Base-by-base conservation (phyloP, 768 basidiomycete genomes). In the Phanerochaete carnosa region DNA sequence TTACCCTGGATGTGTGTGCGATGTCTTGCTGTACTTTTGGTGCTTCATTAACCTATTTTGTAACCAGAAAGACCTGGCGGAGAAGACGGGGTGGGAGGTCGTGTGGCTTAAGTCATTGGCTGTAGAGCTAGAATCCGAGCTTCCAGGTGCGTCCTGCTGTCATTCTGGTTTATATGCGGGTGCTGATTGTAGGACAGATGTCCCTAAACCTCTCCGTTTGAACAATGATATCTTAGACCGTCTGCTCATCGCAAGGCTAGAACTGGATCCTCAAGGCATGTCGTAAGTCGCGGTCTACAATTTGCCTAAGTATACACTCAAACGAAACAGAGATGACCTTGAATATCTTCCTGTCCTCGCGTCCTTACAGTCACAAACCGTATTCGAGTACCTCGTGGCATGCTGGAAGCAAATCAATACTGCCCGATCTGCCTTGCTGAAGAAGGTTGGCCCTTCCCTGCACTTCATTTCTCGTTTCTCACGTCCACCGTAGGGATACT, bases 351-450 rank as follows among this genome's bases (percentile, higher is more conserved):
- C 86, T 5, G 86, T 92, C 19, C 72, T 92, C 1, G 90, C 90
- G 2, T 89, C 89, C 25, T 76, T 98, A 19, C 93, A 94, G 86
- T 19, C 51, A 57, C 86, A 94, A 72, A 94, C 95, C 0, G 80
- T 85, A 0, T 94, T 96, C 61, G 93, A 97, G 68, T 98, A 94
- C 70, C 80, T 99, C 25, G 82, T 93, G 9, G 89, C 89, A 22
- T 89, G 90, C 68, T 99, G 96, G 96, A 94, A 92, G 74, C 83
- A 95, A n/a, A 65, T 90, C 45, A 89, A 90, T 63, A 63, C 74
- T 7, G 80, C 80, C 15, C 78, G 80, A 60, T 73, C 79, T 39
- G 75, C 79, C 19, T 69, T 92, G 23, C 61, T 83, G 46, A 92
- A 88, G 69, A 90, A 85, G 83, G 91, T 87, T 45, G 30, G 68